These are phyloP conservation scores for Coffea humblotiana DNA, from an alignment of 305 asterid genomes.

Conservation along the genomic window DNA sequence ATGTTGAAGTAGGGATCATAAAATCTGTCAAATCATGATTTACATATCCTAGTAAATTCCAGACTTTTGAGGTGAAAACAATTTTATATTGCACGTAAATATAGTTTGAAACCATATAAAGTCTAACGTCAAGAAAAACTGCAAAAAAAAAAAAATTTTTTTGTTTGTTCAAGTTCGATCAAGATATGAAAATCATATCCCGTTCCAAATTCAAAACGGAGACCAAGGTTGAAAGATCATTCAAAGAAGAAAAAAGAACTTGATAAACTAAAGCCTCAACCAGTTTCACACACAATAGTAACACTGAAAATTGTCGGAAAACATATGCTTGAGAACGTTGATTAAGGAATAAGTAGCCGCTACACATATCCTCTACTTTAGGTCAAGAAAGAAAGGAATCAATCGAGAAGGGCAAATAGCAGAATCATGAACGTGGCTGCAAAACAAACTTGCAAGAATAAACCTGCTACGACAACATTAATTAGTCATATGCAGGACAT, in stretches of 20 bases:
- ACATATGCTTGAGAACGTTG: neutral
- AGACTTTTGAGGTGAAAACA: neutral
- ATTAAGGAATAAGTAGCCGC: neutral
- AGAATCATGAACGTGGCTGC: neutral
- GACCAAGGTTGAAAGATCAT: neutral
- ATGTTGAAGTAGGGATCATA: neutral
- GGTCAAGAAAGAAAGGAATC: neutral
- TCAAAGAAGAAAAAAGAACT: neutral
- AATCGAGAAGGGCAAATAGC: neutral
- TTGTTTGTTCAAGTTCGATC: neutral
- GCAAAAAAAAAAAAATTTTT: no score
- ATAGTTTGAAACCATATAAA: neutral
- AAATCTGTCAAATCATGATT: neutral
- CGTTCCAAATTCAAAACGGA: neutral
- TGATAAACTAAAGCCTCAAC: neutral
- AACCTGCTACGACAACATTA: neutral
- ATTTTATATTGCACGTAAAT: no score
- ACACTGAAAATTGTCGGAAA: neutral
- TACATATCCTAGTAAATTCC: neutral
- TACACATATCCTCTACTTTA: neutral
- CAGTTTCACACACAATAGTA: neutral
- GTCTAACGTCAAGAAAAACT: neutral
- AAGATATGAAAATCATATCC: neutral
- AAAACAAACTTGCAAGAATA: neutral
- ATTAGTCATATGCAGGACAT: neutral